phyloP scores from a whole-genome alignment of 1,284 basidiomycete species.

The Trichosporon faecale region DNA sequence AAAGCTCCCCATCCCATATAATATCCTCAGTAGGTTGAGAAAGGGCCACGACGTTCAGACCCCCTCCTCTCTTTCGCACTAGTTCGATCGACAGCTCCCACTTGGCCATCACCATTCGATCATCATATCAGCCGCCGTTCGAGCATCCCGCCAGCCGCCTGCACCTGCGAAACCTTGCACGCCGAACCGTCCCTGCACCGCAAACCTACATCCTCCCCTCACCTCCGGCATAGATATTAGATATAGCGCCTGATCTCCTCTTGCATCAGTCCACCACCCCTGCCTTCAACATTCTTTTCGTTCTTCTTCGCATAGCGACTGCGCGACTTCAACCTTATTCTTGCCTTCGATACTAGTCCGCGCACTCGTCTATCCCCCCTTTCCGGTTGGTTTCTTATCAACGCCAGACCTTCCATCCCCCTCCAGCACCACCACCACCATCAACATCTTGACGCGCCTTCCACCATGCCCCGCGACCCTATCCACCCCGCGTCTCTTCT shows the following conservation, averaged over 20 bases:
- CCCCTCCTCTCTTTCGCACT: neutral
- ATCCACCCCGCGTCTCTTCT: slow-evolving; percentile 63
- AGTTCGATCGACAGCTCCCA: slow-evolving; percentile 9
- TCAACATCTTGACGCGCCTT: neutral
- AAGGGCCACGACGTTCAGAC: slow-evolving; percentile 6
- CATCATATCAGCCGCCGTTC: slow-evolving; percentile 1
- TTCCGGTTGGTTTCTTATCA: neutral
- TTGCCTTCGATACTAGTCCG: neutral
- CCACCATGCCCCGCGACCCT: slow-evolving; percentile 31
- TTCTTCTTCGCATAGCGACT: neutral
- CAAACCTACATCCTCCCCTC: neutral
- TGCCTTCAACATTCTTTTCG: slow-evolving; percentile 1
- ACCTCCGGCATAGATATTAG: slow-evolving; percentile 7
- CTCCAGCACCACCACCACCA: neutral
- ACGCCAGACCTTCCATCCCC: neutral
- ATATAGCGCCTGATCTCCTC: neutral
- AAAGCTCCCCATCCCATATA: slow-evolving; percentile 4
- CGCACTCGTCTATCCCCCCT: neutral
- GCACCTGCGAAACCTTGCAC: neutral
- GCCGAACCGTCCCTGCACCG: neutral
- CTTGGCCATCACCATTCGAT: slow-evolving; percentile 6
- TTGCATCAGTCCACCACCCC: slow-evolving; percentile 3
- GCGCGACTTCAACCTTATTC: neutral
- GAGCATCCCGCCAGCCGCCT: neutral
- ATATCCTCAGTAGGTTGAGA: neutral